phyloP scores from a whole-genome alignment of 2,329 filamentous ascomycete genomes.

The Talaromyces sp. region DNA sequence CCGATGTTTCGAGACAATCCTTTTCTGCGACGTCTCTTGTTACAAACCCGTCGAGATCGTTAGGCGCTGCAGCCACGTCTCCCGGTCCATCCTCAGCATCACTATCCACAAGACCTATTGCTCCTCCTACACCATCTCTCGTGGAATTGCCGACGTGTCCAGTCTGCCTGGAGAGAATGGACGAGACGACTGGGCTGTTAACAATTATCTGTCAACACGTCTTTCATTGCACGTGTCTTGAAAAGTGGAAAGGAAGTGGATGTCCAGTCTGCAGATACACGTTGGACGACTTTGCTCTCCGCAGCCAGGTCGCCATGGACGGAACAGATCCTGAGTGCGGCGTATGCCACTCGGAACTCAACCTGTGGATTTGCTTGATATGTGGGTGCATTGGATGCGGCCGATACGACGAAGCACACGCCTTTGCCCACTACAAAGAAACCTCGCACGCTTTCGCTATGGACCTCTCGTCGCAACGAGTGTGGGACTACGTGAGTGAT shows the following conservation, averaged over 20 bases:
- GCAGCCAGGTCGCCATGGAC: constrained; percentile 43
- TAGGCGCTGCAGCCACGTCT: constrained; percentile 13
- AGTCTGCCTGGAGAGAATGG: constrained; percentile 96
- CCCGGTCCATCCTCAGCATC: constrained; percentile 34
- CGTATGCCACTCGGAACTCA: constrained; percentile 72
- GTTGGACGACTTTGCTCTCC: constrained; percentile 50
- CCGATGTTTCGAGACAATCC: constrained; percentile 8
- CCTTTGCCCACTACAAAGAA: constrained; percentile 87
- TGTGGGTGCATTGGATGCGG: constrained; percentile 92
- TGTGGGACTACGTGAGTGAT: constrained; percentile 97
- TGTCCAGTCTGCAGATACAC: constrained; percentile 95
- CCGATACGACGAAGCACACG: constrained; percentile 87
- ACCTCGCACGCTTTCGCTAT: constrained; percentile 88
- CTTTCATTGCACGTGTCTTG: constrained; percentile 92
- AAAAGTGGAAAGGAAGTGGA: constrained; percentile 91
- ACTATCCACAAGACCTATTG: constrained; percentile 57
- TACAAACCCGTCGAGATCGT: constrained; percentile 1
- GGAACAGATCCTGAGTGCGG: constrained; percentile 56
- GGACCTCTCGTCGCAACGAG: constrained; percentile 86
- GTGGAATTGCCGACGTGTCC: constrained; percentile 93
- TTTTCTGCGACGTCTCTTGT: constrained; percentile 14
- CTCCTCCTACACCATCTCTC: constrained; percentile 73
- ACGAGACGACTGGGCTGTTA: constrained; percentile 89
- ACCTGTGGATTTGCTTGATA: constrained; percentile 93
- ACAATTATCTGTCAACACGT: constrained; percentile 97